Base-by-base conservation (phyloP, 768 basidiomycete species). In the Hericium rajendrae region DNA sequence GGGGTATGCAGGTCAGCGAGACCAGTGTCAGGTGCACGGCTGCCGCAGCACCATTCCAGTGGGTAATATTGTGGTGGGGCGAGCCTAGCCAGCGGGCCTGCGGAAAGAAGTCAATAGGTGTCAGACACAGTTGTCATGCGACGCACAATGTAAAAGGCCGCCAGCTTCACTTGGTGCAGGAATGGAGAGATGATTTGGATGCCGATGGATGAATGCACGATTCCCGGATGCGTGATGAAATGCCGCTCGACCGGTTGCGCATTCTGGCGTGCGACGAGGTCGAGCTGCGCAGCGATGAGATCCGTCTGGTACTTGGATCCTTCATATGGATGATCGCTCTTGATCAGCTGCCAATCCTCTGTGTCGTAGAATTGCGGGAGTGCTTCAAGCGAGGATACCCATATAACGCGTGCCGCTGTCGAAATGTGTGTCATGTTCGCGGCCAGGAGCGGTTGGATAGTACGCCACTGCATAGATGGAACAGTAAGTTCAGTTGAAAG, bases 231-330 rank as follows among this genome's bases (percentile, higher is more conserved):
- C 12, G 80, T 76, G 53, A 81, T 67, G 57, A 88, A 72, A 66
- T 92, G 88, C 48, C 83, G 76, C 18, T 79, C 68, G 12, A 57
- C 58, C 18, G 20, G 57, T 53, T 50, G 55, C 39, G 48, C 54
- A 12, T 66, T 62, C 52, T 67, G 66, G 6, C 71, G 60, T 18
- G 81, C 75, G 4, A 69, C 66, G 32, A 66, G 72, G 57, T 86
- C 82, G 50, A 93, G 74, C 48, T 74, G 69, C 1, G 79, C 70
- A 1, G 76, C 74, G 43, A 91, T 72, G 50, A 92, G 67, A 64
- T 91, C 88, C 24, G 84, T 83, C 70, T 91, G 85, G 65, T 86
- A 91, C 68, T 93, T 93, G 11, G 81, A 76, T 40, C 72, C 74
- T 63, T 88, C 79, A 65, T 92, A 94, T 0, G 88, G 81, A 57